Evolutionary conservation across 2,329 filamentous ascomycete species (phyloP), one percentile per base, ranked within the genome.

Genomic region (Colletotrichum australisinense): DNA sequence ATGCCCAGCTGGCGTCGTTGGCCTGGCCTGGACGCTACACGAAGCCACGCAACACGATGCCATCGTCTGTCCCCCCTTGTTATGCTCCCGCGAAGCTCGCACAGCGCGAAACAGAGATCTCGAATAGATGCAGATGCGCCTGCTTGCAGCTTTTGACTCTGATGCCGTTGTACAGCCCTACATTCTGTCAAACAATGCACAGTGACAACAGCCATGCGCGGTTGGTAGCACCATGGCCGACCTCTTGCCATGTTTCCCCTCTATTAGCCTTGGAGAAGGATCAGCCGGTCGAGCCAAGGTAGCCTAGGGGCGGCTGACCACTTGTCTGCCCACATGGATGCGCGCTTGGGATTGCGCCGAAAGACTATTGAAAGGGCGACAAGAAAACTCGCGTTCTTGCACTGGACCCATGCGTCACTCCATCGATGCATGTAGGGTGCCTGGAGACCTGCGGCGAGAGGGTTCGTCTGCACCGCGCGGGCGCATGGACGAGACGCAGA

Each of bases 81-180:
- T 32, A 58, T 42, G 35, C 70, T n/a, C 28, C 35, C 26, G 58
- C 16, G 19, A 60, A 22, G 60, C 55, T 71, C 35, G 62, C 55
- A 72, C 60, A 69, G 19, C 59, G 42, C 69, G 69, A 69, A 64
- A 73, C 71, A 67, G 49, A 79, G 77, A 78, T 78, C 76, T 78
- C 73, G 74, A 76, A 76, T 76, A 76, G 73, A 73, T 75, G 76
- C 69, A 77, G 77, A 78, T 78, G 49, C 74, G 72, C 74, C 60
- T 75, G 60, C 59, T 68, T 75, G 69, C 73, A 73, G 57, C 9
- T 63, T 14, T 52, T 73, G 69, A 69, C 58, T 68, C 69, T 75
- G 66, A 73, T 75, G 63, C 73, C 53, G 66, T 74, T 59, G 66
- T 66, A 73, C 69, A 67, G 65, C 67, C 71, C 62, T 57, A 58